These are phyloP conservation scores for Periconia digitata DNA, from an alignment of 2,329 filamentous ascomycete genomes.

Conservation along the genomic window DNA sequence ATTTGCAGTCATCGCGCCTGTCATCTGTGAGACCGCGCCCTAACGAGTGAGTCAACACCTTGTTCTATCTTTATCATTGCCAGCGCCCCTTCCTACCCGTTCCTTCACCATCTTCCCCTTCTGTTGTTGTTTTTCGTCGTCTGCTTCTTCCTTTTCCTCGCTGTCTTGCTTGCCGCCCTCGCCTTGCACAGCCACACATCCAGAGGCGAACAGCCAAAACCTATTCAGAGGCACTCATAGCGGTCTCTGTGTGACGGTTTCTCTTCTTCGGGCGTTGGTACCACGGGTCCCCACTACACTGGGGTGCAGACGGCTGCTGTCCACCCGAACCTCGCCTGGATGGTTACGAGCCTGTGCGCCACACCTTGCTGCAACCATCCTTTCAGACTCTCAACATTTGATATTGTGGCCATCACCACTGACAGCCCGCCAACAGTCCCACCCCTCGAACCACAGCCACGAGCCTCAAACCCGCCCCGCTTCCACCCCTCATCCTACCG, in stretches of 20 bases:
- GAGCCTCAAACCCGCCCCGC: slow-evolving; percentile 20
- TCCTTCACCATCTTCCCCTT: not conserved
- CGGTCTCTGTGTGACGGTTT: slow-evolving; percentile 34
- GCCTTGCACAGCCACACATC: slow-evolving; percentile 6
- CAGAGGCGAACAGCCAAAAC: slow-evolving; percentile 11
- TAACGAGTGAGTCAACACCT: slow-evolving; percentile 36
- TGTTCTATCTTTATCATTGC: too few species aligned
- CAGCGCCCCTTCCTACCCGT: slow-evolving; percentile 16
- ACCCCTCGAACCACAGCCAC: slow-evolving; percentile 29
- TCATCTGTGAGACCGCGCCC: not conserved
- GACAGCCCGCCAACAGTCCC: slow-evolving; percentile 26
- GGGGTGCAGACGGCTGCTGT: slow-evolving; percentile 35
- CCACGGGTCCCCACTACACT: slow-evolving; percentile 32
- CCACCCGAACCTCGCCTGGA: slow-evolving; percentile 35
- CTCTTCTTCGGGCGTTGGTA: slow-evolving; percentile 33
- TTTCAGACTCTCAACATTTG: slow-evolving; percentile 27
- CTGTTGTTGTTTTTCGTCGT: not conserved
- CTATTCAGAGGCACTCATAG: slow-evolving; percentile 8
- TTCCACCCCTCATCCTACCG: slow-evolving; percentile 18
- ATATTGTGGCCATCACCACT: slow-evolving; percentile 26
- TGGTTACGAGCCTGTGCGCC: slow-evolving; percentile 36
- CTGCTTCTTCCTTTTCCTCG: slow-evolving; percentile 7
- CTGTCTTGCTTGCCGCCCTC: slow-evolving; percentile 12
- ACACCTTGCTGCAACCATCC: slow-evolving; percentile 37
- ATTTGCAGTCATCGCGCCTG: too few species aligned